phyloP scores from a whole-genome alignment of 164 flowering plant genomes.

The Chimonanthus salicifolius region DNA sequence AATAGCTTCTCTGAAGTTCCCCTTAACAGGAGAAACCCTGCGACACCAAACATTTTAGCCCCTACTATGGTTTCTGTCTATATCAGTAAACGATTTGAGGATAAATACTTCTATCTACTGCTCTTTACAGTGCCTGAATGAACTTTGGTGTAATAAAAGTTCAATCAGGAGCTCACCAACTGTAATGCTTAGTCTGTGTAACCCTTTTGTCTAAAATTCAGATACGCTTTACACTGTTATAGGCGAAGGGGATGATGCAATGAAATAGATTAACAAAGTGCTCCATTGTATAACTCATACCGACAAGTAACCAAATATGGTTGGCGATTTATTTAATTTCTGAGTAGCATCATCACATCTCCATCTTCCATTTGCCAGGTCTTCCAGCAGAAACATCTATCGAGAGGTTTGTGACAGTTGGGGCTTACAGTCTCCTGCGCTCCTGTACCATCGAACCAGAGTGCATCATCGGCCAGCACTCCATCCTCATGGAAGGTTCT shows the following conservation, averaged over 20 bases:
- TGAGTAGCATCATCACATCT: background rate
- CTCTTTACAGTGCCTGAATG: too few relatives aligned
- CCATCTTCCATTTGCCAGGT: slow-evolving; percentile 35
- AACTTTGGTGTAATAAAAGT: too few relatives aligned
- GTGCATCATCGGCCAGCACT: slow-evolving; percentile 92
- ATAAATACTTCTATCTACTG: too few relatives aligned
- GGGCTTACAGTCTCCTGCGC: slow-evolving; percentile 72
- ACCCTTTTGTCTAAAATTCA: background rate
- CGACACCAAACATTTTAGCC: too few relatives aligned
- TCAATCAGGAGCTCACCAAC: too few relatives aligned
- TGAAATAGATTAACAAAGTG: too few relatives aligned
- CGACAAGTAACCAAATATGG: background rate
- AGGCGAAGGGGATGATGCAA: background rate
- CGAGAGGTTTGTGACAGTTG: slow-evolving; percentile 84
- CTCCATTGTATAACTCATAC: background rate
- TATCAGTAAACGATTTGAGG: too few relatives aligned
- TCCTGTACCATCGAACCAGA: slow-evolving; percentile 95
- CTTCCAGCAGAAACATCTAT: slow-evolving; percentile 86
- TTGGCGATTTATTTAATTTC: background rate
- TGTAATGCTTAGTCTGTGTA: too few relatives aligned
- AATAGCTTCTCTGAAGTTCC: too few relatives aligned
- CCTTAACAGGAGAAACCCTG: too few relatives aligned
- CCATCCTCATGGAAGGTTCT: slow-evolving; percentile 96
- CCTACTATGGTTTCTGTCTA: too few relatives aligned
- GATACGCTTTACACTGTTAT: background rate